These are phyloP conservation scores for Colletotrichum sp. DNA, from an alignment of 2,329 filamentous ascomycete species.

Conservation along the genomic window DNA sequence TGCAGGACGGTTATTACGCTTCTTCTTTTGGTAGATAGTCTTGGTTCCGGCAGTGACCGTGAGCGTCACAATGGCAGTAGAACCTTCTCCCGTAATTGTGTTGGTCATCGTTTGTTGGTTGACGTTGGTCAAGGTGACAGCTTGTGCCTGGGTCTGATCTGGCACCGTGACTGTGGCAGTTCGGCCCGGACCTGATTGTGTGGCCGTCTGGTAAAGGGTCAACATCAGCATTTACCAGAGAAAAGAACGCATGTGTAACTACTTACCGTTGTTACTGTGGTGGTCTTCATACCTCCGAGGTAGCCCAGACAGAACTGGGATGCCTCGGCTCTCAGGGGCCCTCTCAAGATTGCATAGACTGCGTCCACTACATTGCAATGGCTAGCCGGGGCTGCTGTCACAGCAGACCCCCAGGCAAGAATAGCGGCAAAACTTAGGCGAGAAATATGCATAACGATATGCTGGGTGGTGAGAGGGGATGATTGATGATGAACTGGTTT, in stretches of 20 bases:
- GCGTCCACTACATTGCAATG: background rate
- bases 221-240: background rate
- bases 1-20: background rate
- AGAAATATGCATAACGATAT: background rate
- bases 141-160: background rate
- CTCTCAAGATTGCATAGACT: background rate
- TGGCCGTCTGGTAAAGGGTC: background rate
- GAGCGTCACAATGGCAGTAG: background rate
- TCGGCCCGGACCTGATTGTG: background rate
- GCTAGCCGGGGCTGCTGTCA: background rate
- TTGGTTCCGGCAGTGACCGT: background rate
- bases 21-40: background rate
- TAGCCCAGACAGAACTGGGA: background rate
- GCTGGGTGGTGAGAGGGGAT: background rate
- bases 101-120: background rate
- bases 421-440: background rate
- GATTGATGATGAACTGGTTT: background rate
- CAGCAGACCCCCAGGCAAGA: background rate
- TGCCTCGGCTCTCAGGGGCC: background rate
- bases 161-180: background rate
- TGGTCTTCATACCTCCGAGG: background rate
- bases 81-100: background rate
- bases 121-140: background rate
- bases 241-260: fast-evolving
- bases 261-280: background rate